Percentiles rank a stretch among this genome's conserved stretches.
These are phyloP conservation scores for Neonectria faginata DNA, from an alignment of 2,329 filamentous ascomycete species.

Conservation along the genomic window DNA sequence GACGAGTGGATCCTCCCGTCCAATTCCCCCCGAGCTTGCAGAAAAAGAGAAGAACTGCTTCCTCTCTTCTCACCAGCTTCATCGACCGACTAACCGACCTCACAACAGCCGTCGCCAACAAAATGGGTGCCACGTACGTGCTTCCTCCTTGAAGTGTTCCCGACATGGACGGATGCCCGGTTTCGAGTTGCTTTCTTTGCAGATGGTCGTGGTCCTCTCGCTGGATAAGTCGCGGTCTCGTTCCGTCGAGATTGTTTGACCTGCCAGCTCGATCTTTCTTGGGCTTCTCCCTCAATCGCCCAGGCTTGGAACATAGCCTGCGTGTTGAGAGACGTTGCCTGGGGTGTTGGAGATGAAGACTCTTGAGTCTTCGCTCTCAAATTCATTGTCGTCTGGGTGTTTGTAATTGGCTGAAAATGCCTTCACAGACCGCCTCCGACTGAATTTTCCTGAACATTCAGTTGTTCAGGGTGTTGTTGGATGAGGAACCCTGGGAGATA, in stretches of 20 bases:
- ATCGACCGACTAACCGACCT: conserved; percentile 53
- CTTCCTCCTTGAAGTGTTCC: conserved; percentile 53
- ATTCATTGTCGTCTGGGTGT: conserved; percentile 70
- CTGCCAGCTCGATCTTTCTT: conserved; percentile 85
- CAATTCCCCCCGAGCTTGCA: conserved; percentile 30
- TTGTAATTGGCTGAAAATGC: conserved; percentile 45
- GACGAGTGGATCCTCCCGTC: conserved; percentile 14
- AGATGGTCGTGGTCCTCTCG: conserved; percentile 89
- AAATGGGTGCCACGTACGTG: conserved; percentile 67
- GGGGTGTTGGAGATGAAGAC: conserved; percentile 86
- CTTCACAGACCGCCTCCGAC: conserved; percentile 46
- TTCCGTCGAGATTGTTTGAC: conserved; percentile 46
- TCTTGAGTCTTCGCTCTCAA: conserved; percentile 76
- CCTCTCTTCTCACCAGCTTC: conserved; percentile 35
- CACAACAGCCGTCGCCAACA: conserved; percentile 54
- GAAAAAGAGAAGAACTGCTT: conserved; percentile 34
- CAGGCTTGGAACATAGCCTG: conserved; percentile 61
- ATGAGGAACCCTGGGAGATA: conserved; percentile 64
- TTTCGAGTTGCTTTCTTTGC: conserved; percentile 60
- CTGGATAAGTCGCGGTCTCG: conserved; percentile 65
- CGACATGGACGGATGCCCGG: conserved; percentile 57
- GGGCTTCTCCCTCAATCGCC: conserved; percentile 67
- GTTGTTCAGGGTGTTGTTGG: conserved; percentile 77
- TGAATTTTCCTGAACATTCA: conserved; percentile 54
- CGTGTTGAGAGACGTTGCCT: conserved; percentile 68